Evolutionary conservation across 306 rosid species (phyloP).

Genomic region (Dryas drummondii): DNA sequence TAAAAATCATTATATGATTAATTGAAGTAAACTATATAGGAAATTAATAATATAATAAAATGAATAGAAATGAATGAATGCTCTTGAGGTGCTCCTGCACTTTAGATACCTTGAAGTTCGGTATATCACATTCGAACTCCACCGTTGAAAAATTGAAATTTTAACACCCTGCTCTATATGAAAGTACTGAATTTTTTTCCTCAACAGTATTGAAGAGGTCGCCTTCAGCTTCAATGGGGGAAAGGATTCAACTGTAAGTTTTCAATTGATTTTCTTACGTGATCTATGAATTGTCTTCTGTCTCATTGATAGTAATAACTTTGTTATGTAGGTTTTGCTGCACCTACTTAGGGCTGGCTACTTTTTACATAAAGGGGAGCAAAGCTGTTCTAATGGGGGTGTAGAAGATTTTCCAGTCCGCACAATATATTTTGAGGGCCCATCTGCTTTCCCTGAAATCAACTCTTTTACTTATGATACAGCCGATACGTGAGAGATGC

Average conservation of each 20-base stretch:
- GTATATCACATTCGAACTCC: not conserved
- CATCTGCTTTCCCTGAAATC: conserved; percentile 78
- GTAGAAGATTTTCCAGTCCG: conserved; percentile 64
- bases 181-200: conserved; percentile 26
- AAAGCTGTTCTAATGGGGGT: conserved; percentile 54
- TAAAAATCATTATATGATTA: not conserved
- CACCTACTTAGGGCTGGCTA: conserved; percentile 93
- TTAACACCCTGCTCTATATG: conserved; percentile 2
- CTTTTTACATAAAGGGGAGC: conserved; percentile 68
- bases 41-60: not conserved
- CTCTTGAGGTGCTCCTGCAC: conserved; percentile 3
- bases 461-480: conserved; percentile 79
- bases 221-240: conserved; percentile 98
- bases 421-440: conserved; percentile 86
- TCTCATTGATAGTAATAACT: conserved; percentile 28
- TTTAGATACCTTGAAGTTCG: not conserved
- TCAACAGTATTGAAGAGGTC: conserved; percentile 76
- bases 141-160: not conserved
- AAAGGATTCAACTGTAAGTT: conserved; percentile 93
- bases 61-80: not conserved
- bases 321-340: conserved; percentile 73
- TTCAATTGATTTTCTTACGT: conserved; percentile 24
- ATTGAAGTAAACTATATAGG: not conserved
- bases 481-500: conserved; percentile 63
- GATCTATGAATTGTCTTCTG: conserved; percentile 11